phyloP scores from a whole-genome alignment of 2,329 filamentous ascomycete species.

The Diaporthe ilicicola region DNA sequence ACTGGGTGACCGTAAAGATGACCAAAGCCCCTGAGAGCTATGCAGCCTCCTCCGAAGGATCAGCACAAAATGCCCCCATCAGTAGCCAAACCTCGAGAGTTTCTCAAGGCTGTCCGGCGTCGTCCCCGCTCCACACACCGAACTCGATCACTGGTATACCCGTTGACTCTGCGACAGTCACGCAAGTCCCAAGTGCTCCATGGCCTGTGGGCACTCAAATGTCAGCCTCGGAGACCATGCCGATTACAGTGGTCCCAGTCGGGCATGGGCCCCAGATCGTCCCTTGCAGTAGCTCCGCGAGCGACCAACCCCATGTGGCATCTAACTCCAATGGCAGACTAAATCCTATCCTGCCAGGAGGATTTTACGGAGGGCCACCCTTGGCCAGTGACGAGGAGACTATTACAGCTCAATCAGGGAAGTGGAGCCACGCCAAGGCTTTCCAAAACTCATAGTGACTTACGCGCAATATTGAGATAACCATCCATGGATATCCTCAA shows the following conservation, averaged over 20 bases:
- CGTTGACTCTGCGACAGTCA: too few relatives aligned
- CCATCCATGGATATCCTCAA: background rate
- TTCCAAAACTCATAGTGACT: background rate
- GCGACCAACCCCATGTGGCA: background rate
- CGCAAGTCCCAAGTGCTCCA: background rate
- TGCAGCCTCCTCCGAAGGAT: too few relatives aligned
- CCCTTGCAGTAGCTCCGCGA: background rate
- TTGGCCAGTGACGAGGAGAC: too few relatives aligned
- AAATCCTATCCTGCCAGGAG: background rate
- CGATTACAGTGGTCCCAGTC: background rate
- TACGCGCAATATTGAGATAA: background rate
- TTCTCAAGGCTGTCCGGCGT: too few relatives aligned
- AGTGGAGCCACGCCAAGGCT: background rate
- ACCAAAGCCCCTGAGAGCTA: background rate
- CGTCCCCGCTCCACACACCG: too few relatives aligned
- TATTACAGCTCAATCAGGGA: background rate
- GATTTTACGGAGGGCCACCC: background rate
- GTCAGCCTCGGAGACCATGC: background rate
- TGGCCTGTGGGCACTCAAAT: background rate
- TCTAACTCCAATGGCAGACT: too few relatives aligned
- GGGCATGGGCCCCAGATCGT: background rate
- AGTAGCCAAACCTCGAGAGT: too few relatives aligned
- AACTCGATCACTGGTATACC: too few relatives aligned
- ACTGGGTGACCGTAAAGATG: background rate
- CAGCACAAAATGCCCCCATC: too few relatives aligned